phyloP scores from a whole-genome alignment of 1,139 yeast genomes.

The Yamadazyma friedrichii region DNA sequence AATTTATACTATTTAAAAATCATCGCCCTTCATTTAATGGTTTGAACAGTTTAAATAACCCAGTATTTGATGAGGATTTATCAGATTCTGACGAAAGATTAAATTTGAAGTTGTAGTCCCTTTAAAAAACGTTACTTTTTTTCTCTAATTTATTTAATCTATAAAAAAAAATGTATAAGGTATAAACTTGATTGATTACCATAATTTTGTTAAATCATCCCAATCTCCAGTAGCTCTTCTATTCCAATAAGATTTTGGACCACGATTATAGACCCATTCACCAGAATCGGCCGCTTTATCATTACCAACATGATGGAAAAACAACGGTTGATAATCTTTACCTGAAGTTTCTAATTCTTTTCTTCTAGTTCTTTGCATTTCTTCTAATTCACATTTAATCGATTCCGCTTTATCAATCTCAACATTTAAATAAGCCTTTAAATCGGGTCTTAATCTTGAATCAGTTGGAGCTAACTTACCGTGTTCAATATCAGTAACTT shows the following conservation, averaged over 20 bases:
- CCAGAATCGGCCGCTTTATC: conserved; percentile 38
- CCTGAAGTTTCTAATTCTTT: conserved; percentile 50
- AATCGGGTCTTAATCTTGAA: conserved; percentile 86
- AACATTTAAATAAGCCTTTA: conserved; percentile 69
- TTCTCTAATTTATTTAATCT: background rate
- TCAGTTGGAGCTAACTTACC: conserved; percentile 77
- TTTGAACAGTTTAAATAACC: conserved; percentile 9
- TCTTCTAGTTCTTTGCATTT: conserved; percentile 76
- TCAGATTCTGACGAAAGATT: conserved; percentile 37
- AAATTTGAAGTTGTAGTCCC: conserved; percentile 28
- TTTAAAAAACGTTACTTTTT: background rate
- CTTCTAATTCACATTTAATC: conserved; percentile 68
- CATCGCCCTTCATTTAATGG: conserved; percentile 19
- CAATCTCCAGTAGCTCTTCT: conserved; percentile 62
- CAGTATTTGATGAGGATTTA: conserved; percentile 16
- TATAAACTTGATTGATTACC: conserved; percentile 32
- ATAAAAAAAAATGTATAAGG: background rate
- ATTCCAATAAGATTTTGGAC: conserved; percentile 77
- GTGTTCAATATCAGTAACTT: conserved; percentile 68
- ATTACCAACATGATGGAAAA: conserved; percentile 52
- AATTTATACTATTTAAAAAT: conserved; percentile 45
- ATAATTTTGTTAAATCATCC: conserved; percentile 51
- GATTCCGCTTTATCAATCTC: conserved; percentile 67
- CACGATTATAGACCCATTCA: conserved; percentile 62
- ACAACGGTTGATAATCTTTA: conserved; percentile 53